Base-by-base conservation (phyloP, 331 rosid genomes). In the Telfairia occidentalis region DNA sequence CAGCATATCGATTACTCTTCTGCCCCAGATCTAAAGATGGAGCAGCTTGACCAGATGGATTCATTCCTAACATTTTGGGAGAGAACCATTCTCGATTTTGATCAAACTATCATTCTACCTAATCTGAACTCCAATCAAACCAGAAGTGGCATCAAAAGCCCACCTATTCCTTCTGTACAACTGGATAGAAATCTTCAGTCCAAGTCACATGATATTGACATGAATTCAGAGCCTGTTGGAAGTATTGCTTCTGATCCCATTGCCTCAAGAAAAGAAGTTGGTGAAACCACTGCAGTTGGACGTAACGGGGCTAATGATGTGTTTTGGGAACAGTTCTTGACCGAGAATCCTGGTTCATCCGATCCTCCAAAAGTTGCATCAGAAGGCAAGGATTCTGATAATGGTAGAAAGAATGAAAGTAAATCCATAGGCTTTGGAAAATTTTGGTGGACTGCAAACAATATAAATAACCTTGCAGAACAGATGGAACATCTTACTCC, bases 271-370 rank as follows among this genome's bases (percentile, higher is more conserved):
- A 88, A 80, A 71, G 84, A 82, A 71, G 80, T 52, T 9, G 73
- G 16, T 13, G 90, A 30, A 58, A 43, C 80, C 50, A 38, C 86
- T 32, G 37, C 74, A 30, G 32, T 79, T 16, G 80, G 53, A 35
- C 61, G 83, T 7, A 75, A 90, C 2, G 92, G 91, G 70, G 86
- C 78, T 59, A 94, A 94, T 82, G 95, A 91, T 21, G 66, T 76
- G n/a, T 94, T 94, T 74, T 94, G 98, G 98, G 92, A 91, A 78
- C 95, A 86, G 73, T 91, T 88, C 84, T 88, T 94, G 89, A 90
- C 92, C 1, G 98, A 94, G 87, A 83, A 87, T 81, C 95, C 97
- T 24, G 98, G 93, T 73, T 85, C 98, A 46, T 75, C 90, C 0
- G 93, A 86, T 32, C 72, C 90, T 24, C 92, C 80, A 46, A 89